A percentile compares a stretch with the other conserved stretches of the same genome.
Evolutionary conservation across 331 rosid genomes (phyloP).

Genomic region (Malus hybrid): DNA sequence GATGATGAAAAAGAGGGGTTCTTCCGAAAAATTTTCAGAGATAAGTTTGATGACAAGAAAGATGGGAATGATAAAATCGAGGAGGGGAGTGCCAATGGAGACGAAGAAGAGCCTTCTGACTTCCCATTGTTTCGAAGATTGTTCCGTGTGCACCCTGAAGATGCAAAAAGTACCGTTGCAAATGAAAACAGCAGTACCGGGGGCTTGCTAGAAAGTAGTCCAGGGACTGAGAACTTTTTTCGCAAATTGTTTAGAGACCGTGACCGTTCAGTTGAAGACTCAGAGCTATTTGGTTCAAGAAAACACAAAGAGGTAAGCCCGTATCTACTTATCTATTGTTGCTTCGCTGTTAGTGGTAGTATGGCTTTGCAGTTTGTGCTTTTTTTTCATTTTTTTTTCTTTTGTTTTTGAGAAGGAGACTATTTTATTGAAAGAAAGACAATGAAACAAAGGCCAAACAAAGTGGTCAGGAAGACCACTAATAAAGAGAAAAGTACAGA

Average conservation of each 20-base stretch:
- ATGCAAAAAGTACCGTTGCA: conserved; percentile 47
- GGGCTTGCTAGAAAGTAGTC: conserved; percentile 69
- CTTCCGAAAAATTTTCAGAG: conserved; percentile 61
- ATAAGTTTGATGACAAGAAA: conserved; percentile 69
- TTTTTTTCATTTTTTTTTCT: too few species aligned
- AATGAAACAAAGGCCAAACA: too few species aligned
- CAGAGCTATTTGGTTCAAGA: conserved; percentile 81
- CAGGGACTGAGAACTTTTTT: conserved; percentile 86
- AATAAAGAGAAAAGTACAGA: too few species aligned
- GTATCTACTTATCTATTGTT: background rate
- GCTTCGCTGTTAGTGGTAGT: background rate
- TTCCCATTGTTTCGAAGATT: conserved; percentile 75
- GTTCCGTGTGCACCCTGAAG: conserved; percentile 97
- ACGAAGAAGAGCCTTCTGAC: conserved; percentile 81
- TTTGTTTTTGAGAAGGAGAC: too few species aligned
- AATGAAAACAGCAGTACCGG: conserved; percentile 43
- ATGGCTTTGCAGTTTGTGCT: background rate
- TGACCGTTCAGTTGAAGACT: conserved; percentile 90
- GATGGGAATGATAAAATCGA: conserved; percentile 59
- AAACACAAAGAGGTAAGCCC: conserved; percentile 66
- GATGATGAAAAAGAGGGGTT: conserved; percentile 87
- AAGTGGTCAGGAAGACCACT: too few species aligned
- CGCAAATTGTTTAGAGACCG: conserved; percentile 89
- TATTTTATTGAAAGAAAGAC: too few species aligned
- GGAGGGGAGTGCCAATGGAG: conserved; percentile 60